Base-by-base conservation (phyloP, 495 filamentous ascomycete species). In the Coniosporium apollinis region DNA sequence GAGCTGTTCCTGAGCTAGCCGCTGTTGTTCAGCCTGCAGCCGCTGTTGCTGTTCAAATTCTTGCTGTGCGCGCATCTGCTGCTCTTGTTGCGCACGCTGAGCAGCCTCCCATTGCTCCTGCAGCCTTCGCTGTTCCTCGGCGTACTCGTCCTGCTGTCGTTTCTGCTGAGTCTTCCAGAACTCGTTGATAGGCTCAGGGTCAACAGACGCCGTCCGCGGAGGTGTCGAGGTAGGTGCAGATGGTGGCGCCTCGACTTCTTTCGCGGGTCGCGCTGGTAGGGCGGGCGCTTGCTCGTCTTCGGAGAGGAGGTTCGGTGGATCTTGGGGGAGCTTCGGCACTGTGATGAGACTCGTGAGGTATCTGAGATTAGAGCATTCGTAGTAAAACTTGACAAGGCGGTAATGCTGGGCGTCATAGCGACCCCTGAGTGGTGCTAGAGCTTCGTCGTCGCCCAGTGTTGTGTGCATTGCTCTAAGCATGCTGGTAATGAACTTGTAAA, bases 31-130 rank as follows among this genome's bases (percentile, higher is more conserved):
- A 26, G 76, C 72, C 48, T 94, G 72, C 34, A 71, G 66, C 38
- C 83, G 74, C 51, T 94, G 91, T 54, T 93, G 86, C 48, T 94
- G 85, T 47, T 94, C 89, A 43, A 94, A 96, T 20, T 94, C 86
- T 10, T 69, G 67, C 57, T 97, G 87, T 0, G 82, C 79, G 52
- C 86, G 79, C 36, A 83, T 62, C 42, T 79, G 71, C 2, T 77
- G 73, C 38, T 84, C 67, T 41, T 93, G 73, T 52, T 96, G 82
- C 42, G 80, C 72, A 21, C 72, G 72, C 48, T 91, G 82, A 35
- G 71, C 62, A 1, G 72, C 67, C 39, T 79, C 74, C 67, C 71
- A 77, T 43, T 87, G 82, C 35, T 83, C 72, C 49, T 89, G 77
- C 19, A 97, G 61, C 11, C 84, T 73, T 18, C 75, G 70, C 55